Conservation (phyloP, 1,139 yeast genomes). For the Saccharomycopsis crataegensis region DNA sequence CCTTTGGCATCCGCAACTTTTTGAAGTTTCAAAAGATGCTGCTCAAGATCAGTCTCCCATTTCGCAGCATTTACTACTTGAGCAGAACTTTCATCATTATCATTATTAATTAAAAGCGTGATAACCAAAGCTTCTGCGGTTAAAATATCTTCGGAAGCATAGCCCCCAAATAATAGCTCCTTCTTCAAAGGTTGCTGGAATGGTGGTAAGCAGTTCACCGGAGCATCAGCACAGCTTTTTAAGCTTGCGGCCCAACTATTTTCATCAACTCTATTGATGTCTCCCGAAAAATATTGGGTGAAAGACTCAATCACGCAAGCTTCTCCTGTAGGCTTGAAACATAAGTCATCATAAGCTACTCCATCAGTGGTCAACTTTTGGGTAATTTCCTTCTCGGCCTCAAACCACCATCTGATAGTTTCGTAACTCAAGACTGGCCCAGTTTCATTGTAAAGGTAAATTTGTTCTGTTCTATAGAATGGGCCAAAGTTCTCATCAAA, state of each 20-base stretch:
- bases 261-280: slow-evolving; percentile 27
- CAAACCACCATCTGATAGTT: slow-evolving; percentile 81
- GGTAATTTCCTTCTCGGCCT: slow-evolving; percentile 52
- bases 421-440: slow-evolving; percentile 60
- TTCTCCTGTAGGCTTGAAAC: slow-evolving; percentile 76
- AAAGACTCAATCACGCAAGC: slow-evolving; percentile 86
- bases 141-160: slow-evolving; percentile 39
- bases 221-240: slow-evolving; percentile 61
- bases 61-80: slow-evolving; percentile 38
- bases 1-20: slow-evolving; percentile 38
- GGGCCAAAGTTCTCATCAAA: slow-evolving; percentile 86
- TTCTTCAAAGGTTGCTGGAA: slow-evolving; percentile 86
- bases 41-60: slow-evolving; percentile 64
- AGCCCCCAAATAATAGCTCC: slow-evolving; percentile 61
- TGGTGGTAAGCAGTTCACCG: slow-evolving; percentile 82
- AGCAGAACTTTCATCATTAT: slow-evolving; percentile 32
- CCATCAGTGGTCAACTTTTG: slow-evolving; percentile 21
- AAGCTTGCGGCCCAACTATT: slow-evolving; percentile 31
- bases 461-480: slow-evolving; percentile 82
- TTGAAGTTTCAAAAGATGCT: slow-evolving; percentile 41
- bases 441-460: slow-evolving; percentile 64
- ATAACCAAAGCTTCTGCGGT: slow-evolving; percentile 66
- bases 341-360: slow-evolving; percentile 52
- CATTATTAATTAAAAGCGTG: slow-evolving; percentile 58
- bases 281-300: slow-evolving; percentile 80